Evolutionary conservation across 192 early-diverging fungal genomes (phyloP), one percentile per base, ranked within the genome.

Genomic region (Diversispora eburnea): DNA sequence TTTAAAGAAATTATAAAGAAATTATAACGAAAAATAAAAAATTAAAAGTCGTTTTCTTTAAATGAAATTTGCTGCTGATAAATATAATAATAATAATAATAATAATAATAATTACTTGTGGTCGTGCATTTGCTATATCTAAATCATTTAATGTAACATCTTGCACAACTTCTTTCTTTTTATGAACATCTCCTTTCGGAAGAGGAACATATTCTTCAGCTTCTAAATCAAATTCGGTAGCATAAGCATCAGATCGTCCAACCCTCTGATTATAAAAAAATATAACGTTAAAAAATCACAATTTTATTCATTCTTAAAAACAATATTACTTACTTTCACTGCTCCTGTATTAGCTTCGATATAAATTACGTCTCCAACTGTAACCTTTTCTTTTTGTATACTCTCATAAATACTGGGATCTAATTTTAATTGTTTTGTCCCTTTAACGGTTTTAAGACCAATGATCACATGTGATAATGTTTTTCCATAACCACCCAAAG

Each of bases 151-250:
- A 87, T 0, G 97, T 96, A 3, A 99, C 96, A 78, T 97, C 95
- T 80, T 98, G 97, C 45, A 98, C 89, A 43, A 99, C 88, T 79
- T 99, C 97, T 88, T 98, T 98, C 85, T 95, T 97, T 84, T 99
- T 99, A 82, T 95, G 95, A 15, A 97, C 95, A 72, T 99, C 97
- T 54, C 97, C 97, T 84, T 99, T 98, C 20, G 97, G 97, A 66
- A 97, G 80, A 17, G 96, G 95, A 19, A 99, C 97, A 63, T 98
- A 99, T 75, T 96, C 94, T 61, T 99, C 97, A 3, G 96, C 95
- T 78, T 99, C 97, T 73, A 99, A 79, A 84, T 99, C 97, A 76
- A 93, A 98, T 80, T 99, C 97, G 47, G 97, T 97, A 0, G 97
- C 96, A 85, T 90, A 98, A n/a, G 95, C 91, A 75, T 99, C 97